Conservation (phyloP, 2,329 filamentous ascomycete genomes). For the Monosporascus ibericus region DNA sequence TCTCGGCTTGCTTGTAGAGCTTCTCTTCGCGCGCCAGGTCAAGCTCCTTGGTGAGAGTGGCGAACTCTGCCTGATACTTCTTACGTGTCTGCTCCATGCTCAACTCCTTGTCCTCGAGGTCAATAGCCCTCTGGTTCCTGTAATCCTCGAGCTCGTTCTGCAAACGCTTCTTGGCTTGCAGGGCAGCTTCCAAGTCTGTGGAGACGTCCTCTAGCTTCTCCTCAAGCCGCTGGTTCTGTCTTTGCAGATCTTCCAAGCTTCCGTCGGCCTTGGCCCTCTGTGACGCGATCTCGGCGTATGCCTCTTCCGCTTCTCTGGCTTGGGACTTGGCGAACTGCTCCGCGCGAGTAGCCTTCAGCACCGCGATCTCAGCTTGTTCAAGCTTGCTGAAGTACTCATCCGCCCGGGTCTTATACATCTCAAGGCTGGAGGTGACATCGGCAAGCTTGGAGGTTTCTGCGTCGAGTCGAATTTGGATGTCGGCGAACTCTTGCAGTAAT, state of each 20-base stretch:
- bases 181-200: constrained; percentile 77
- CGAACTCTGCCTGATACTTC: constrained; percentile 94
- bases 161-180: constrained; percentile 86
- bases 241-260: constrained; percentile 81
- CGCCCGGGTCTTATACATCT: constrained; percentile 83
- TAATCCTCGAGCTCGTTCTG: constrained; percentile 98
- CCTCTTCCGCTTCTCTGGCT: constrained; percentile 85
- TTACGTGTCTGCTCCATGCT: constrained; percentile 95
- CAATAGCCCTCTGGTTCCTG: constrained; percentile 86
- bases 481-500: constrained; percentile 84
- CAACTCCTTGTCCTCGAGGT: constrained; percentile 93
- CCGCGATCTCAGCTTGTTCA: constrained; percentile 92
- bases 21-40: constrained; percentile 88
- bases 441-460: constrained; percentile 78
- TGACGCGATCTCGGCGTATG: constrained; percentile 81
- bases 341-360: constrained; percentile 83
- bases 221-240: constrained; percentile 82
- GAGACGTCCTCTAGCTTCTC: constrained; percentile 87
- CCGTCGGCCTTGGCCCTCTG: constrained; percentile 88
- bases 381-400: constrained; percentile 97
- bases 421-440: constrained; percentile 78
- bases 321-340: constrained; percentile 93
- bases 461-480: constrained; percentile 88
- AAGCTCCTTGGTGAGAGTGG: constrained; percentile 82
- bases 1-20: constrained; percentile 81